Conservation (phyloP, 2,329 filamentous ascomycete genomes). For the Fusarium metavorans region DNA sequence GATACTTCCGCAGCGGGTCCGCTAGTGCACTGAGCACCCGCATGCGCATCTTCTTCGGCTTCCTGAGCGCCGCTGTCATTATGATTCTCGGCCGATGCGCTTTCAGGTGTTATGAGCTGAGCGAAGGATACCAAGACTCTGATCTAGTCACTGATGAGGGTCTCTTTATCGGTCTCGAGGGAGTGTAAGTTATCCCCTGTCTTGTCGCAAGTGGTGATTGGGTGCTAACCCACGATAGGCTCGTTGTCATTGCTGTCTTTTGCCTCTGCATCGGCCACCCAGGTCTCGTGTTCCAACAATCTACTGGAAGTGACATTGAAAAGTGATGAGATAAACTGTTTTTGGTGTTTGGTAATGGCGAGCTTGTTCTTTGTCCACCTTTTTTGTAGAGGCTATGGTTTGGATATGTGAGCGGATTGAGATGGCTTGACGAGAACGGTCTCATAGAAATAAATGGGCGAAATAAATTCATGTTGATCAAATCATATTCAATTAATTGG, state of each 20-base stretch:
- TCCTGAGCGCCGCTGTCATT: conserved; percentile 65
- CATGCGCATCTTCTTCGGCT: conserved; percentile 61
- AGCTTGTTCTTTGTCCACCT: background rate
- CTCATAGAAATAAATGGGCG: background rate
- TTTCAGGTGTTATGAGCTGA: conserved; percentile 74
- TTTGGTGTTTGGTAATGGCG: background rate
- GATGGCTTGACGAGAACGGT: background rate
- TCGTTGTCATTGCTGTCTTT: conserved; percentile 52
- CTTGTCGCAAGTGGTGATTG: rapidly evolving
- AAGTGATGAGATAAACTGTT: conserved; percentile 6
- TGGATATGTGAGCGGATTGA: background rate
- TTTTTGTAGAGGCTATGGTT: background rate
- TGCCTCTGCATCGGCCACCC: conserved; percentile 55
- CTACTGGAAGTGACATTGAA: conserved; percentile 15
- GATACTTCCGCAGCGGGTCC: conserved; percentile 48
- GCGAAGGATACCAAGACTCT: conserved; percentile 68
- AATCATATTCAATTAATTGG: background rate
- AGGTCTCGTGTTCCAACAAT: conserved; percentile 44
- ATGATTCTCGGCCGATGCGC: conserved; percentile 71
- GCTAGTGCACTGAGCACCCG: conserved; percentile 31
- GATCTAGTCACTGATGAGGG: conserved; percentile 63
- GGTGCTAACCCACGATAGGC: conserved; percentile 37
- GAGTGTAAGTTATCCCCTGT: conserved; percentile 51
- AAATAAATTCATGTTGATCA: background rate
- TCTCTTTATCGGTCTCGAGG: conserved; percentile 67